A percentile compares a stretch with the other conserved stretches of the same genome.
These are phyloP conservation scores for Candida freyschussii DNA, from an alignment of 1,139 yeast species.

Conservation along the genomic window DNA sequence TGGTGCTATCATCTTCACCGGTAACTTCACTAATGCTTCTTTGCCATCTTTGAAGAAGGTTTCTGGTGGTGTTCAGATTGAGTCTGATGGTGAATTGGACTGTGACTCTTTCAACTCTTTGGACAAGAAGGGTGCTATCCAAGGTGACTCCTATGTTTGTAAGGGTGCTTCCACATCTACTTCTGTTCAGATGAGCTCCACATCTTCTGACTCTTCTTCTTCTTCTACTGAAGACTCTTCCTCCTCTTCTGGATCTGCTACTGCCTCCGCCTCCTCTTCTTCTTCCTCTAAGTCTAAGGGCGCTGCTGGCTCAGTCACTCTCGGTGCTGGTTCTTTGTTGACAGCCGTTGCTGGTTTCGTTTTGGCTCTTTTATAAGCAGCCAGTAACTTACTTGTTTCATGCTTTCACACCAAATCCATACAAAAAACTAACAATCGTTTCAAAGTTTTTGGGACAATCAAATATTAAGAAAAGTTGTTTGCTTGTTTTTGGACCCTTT, in stretches of 20 bases:
- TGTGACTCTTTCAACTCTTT: conserved; percentile 70
- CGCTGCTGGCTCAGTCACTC: conserved; percentile 32
- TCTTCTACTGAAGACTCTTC: conserved; percentile 29
- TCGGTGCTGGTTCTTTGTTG: conserved; percentile 45
- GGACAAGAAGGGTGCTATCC: conserved; percentile 70
- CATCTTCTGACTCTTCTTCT: conserved; percentile 35
- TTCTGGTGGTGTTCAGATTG: conserved; percentile 86
- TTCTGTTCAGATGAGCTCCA: conserved; percentile 42
- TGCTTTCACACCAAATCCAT: no score
- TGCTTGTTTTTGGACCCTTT: no score
- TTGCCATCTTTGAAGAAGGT: conserved; percentile 69
- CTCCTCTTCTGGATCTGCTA: conserved; percentile 29
- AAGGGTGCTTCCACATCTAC: conserved; percentile 62
- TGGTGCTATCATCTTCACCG: conserved; percentile 81
- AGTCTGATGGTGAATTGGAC: conserved; percentile 66
- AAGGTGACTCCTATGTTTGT: conserved; percentile 87
- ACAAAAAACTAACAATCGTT: no score
- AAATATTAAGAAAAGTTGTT: no score
- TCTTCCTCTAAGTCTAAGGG: conserved; percentile 24
- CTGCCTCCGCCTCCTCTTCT: conserved; percentile 20
- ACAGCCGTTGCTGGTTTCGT: conserved; percentile 62
- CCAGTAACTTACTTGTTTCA: no score
- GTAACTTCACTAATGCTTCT: conserved; percentile 77
- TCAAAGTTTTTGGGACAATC: no score
- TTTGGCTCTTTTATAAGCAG: conserved; percentile 57